Base-by-base conservation (phyloP, 2,329 filamentous ascomycete species). In the Trichoderma semiorbis region DNA sequence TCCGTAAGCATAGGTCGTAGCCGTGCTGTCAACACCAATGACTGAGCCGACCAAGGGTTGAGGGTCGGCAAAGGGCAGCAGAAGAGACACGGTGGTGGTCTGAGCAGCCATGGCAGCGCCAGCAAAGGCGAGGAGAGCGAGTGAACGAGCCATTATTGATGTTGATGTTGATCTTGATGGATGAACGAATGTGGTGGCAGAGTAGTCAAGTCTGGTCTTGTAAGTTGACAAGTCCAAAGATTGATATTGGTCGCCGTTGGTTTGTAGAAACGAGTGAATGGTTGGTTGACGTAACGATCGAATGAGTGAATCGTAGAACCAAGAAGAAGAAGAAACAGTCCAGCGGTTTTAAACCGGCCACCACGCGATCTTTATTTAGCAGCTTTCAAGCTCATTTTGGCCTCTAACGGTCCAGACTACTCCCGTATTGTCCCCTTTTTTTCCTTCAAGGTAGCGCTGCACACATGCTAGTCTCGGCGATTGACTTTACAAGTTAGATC, bases 1-100 rank as follows among this genome's bases (percentile, higher is more conserved):
- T 28, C 70, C 70, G 26, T 81, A 58, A 60, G 74, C 74, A 60
- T 77, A 75, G 3, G 81, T 83, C 1, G 80, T 81, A 60, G 77
- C 76, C 36, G 61, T 39, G 61, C 60, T 68, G 12, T 67, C 55
- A 21, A 43, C 71, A n/a, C 21, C 39, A 26, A 72, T n/a, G 26
- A 71, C 32, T 5, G 71, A 72, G 36, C 28, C 67, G 34, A 75
- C 75, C 14, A 79, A 62, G 11, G 66, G 57, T 21, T 76, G 72
- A 12, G 73, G 5, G 60, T 78, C 76, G 60, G 71, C 74, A 50
- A 74, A 55, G 32, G 77, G 77, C 57, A 80, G 72, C 32, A 81
- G 70, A 58, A 82, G 71, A 53, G 72, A 72, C 64, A 80, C 74
- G 7, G 73, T 67, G 39, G 76, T 77, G 61, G 77, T 77, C 47